These are phyloP conservation scores for Pterocarpus macrocarpus DNA, from an alignment of 306 rosid species.

Conservation along the genomic window DNA sequence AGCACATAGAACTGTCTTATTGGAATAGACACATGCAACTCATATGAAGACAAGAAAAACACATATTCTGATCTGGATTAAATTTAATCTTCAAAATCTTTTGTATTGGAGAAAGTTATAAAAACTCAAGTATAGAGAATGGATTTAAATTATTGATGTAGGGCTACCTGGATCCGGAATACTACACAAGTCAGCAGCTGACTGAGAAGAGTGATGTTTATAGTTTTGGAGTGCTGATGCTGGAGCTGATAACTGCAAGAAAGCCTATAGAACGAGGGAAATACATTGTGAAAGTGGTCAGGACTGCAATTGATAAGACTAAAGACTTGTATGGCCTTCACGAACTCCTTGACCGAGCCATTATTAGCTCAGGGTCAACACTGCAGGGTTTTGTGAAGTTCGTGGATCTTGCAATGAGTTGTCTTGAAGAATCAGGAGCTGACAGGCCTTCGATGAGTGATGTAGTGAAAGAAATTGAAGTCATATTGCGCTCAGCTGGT, in stretches of 20 bases:
- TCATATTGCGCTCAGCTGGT: conserved; percentile 46
- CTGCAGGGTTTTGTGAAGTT: conserved; percentile 56
- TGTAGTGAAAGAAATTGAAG: conserved; percentile 67
- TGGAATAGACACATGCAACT: too few species aligned
- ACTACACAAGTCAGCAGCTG: conserved; percentile 35
- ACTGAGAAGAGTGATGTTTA: conserved; percentile 73
- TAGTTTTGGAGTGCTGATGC: conserved; percentile 70
- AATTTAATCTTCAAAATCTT: conserved; percentile 19
- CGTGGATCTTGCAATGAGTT: conserved; percentile 65
- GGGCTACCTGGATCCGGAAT: conserved; percentile 67
- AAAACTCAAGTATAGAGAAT: conserved; percentile 8
- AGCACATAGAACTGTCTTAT: neutral
- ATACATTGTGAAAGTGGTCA: conserved; percentile 62
- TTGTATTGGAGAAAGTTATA: neutral
- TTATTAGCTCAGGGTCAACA: conserved; percentile 45
- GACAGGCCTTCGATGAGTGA: conserved; percentile 67
- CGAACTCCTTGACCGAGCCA: conserved; percentile 53
- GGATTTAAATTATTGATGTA: conserved; percentile 29
- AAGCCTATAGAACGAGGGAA: conserved; percentile 62
- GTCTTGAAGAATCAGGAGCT: conserved; percentile 53
- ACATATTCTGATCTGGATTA: too few species aligned
- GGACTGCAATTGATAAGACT: conserved; percentile 48
- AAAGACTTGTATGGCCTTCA: conserved; percentile 48
- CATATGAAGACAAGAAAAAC: too few species aligned
- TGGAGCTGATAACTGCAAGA: conserved; percentile 66